Evolutionary conservation across 148 eudicot genomes (phyloP), one percentile per base, ranked within the genome.

Genomic region (Linanthus parryae): DNA sequence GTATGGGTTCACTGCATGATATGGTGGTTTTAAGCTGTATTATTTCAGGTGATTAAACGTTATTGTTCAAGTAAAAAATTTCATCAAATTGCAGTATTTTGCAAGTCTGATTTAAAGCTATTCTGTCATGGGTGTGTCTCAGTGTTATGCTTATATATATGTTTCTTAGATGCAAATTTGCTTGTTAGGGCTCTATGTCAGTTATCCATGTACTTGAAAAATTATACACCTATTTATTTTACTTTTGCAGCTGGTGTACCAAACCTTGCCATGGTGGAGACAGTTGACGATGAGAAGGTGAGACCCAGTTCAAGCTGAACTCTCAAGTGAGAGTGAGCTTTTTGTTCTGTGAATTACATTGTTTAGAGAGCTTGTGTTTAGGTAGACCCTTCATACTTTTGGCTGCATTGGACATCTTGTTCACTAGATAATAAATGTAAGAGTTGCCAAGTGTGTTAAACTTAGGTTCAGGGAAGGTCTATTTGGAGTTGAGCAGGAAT

Each of bases 281-380:
- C 79, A 22, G 96, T 92, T 50, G 99, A 92, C 73, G 99, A 94
- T 74, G 85, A 79, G 69, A 94, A 94, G 96, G 99, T 94, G 68
- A 55, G 17, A 28, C 14, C 20, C 39, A 37, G 10, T 48, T 3
- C 29, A 46, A 43, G 52, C 7, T 35, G 15, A 17, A 11, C 23
- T 63, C 37, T 29, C 15, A 37, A 29, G 43, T 64, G 12, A 40
- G 50, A 47, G 19, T 23, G 31, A 6, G 10, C 21, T 21, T 54
- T 44, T 21, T 21, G 19, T 19, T 3, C 3, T 44, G 1, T 5
- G 5, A 23, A 7, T 7, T 35, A 16, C 28, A 18, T 52, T 52
- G 19, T 51, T 6, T 13, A 5, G 27, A 39, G 5, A 9, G 15
- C 38, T 12, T 52, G 17, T 31, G 35, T 4, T 31, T 31, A 31